Percentiles rank a stretch among this genome's conserved stretches.
These are phyloP conservation scores for Beauveria varroae DNA, from an alignment of 2,329 filamentous ascomycete genomes.

Conservation along the genomic window DNA sequence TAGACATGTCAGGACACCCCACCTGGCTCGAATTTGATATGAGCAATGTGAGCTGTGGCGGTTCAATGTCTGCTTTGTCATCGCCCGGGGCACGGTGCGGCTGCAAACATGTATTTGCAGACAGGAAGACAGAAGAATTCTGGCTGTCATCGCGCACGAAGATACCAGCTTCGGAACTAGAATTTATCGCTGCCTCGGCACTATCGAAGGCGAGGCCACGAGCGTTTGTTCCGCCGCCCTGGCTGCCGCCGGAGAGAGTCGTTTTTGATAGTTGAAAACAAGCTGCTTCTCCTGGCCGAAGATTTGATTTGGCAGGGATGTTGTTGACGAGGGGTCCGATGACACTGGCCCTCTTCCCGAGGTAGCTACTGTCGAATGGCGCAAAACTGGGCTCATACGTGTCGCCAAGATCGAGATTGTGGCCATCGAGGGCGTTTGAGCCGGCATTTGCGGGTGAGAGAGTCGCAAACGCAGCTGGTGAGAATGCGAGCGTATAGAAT, in stretches of 20 bases:
- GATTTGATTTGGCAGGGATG: slow-evolving; percentile 47
- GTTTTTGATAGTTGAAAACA: slow-evolving; percentile 28
- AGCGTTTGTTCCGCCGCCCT: slow-evolving; percentile 10
- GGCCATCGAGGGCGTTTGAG: background rate
- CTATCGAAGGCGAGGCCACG: slow-evolving; percentile 12
- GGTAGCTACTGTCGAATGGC: slow-evolving; percentile 53
- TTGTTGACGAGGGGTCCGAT: slow-evolving; percentile 56
- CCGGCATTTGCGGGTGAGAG: slow-evolving; percentile 30
- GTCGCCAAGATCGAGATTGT: slow-evolving; percentile 16
- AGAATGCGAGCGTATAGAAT: slow-evolving; percentile 54
- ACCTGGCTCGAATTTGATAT: slow-evolving; percentile 49
- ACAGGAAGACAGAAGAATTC: slow-evolving; percentile 61
- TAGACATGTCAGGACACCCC: slow-evolving; percentile 21
- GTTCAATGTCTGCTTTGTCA: slow-evolving; percentile 18
- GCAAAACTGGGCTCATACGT: slow-evolving; percentile 55
- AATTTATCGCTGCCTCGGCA: slow-evolving; percentile 14
- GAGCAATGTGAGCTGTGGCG: slow-evolving; percentile 72
- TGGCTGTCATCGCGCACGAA: slow-evolving; percentile 14
- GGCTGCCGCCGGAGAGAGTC: slow-evolving; percentile 18
- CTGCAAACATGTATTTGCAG: slow-evolving; percentile 78
- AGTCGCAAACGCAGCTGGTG: slow-evolving; percentile 53
- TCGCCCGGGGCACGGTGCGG: slow-evolving; percentile 40
- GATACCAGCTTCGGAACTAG: slow-evolving; percentile 12
- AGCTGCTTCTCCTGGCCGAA: slow-evolving; percentile 54
- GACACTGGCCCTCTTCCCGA: slow-evolving; percentile 50